Conservation (phyloP, 352 stramenopile genomes). For the Phytophthora ohioensis region DNA sequence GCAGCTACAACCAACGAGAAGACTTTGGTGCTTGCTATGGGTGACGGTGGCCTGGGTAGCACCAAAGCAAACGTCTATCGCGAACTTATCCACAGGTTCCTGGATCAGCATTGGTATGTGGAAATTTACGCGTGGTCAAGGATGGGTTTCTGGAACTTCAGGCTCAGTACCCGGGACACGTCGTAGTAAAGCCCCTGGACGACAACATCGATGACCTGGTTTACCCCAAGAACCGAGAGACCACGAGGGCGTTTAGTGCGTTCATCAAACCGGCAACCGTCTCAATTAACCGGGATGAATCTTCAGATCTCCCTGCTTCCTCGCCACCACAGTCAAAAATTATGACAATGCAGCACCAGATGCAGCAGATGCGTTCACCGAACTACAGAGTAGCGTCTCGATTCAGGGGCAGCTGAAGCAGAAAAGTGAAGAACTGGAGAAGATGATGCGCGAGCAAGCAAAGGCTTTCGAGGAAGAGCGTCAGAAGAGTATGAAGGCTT, state of each 20-base stretch:
- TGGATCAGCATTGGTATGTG: slow-evolving; percentile 14
- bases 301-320: no score
- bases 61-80: slow-evolving; percentile 1
- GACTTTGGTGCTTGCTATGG: slow-evolving; percentile 17
- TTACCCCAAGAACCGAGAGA: slow-evolving; percentile 9
- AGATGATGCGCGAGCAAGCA: slow-evolving; percentile 8
- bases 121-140: slow-evolving; percentile 22
- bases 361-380: slow-evolving; percentile 16
- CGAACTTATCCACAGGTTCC: slow-evolving; percentile 7
- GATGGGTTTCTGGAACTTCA: slow-evolving; percentile 22
- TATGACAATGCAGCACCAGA: slow-evolving; percentile 13
- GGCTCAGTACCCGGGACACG: not conserved
- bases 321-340: not conserved
- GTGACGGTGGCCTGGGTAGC: slow-evolving; percentile 8
- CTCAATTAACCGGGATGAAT: no score
- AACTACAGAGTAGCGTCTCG: slow-evolving; percentile 3
- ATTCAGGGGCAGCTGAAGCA: slow-evolving; percentile 7
- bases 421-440: slow-evolving; percentile 9
- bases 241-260: no score
- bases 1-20: not conserved
- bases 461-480: not conserved
- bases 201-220: slow-evolving; percentile 8
- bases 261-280: no score
- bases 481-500: no score
- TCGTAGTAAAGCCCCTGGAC: slow-evolving; percentile 24